Evolutionary conservation across 2,329 filamentous ascomycete genomes (phyloP), one percentile per base, ranked within the genome.

Genomic region (Scopulariopsis brevicaulis): DNA sequence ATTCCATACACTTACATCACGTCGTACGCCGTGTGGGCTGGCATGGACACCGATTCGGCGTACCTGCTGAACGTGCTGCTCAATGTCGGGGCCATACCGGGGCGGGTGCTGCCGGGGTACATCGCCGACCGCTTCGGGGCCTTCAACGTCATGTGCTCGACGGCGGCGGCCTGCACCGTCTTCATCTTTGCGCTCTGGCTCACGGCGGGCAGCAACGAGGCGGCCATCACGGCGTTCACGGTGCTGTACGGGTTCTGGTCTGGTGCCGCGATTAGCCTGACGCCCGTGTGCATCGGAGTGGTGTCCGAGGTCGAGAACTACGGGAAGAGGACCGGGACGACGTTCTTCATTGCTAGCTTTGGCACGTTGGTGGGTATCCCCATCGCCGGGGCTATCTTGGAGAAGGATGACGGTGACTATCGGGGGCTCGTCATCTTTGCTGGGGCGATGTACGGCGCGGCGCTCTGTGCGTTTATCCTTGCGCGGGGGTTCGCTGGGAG

Each of bases 251-350:
- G 86, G 0, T 86, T 90, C 64, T 80, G 79, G 1, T 84, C 79
- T 37, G 86, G 86, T 1, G 80, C 77, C 57, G 86, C 85, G 61
- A 87, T 90, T 65, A 81, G 77, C 10, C 67, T 90, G 55, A 85
- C 84, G 0, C 86, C 86, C 0, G 86, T 89, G 1, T 89, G 85
- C 63, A 78, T 90, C 2, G 84, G 84, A 0, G 85, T 88, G 69
- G 73, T 88, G 4, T 89, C 85, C 68, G 77, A 80, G 48, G 86
- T 83, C 1, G 78, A 84, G 61, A 74, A 86, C 53, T 89, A 88
- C 62, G 86, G 86, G 0, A 71, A 83, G 20, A 86, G 87, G 63
- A 87, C 86, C 64, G 83, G 84, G 3, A 87, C 84, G 1, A 81
- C 81, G 60, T 88, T 87, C 64, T 86, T 81, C 0, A 71, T 88